Evolutionary conservation across 2,329 filamentous ascomycete genomes (phyloP).

Genomic region (Fusarium lateritium): DNA sequence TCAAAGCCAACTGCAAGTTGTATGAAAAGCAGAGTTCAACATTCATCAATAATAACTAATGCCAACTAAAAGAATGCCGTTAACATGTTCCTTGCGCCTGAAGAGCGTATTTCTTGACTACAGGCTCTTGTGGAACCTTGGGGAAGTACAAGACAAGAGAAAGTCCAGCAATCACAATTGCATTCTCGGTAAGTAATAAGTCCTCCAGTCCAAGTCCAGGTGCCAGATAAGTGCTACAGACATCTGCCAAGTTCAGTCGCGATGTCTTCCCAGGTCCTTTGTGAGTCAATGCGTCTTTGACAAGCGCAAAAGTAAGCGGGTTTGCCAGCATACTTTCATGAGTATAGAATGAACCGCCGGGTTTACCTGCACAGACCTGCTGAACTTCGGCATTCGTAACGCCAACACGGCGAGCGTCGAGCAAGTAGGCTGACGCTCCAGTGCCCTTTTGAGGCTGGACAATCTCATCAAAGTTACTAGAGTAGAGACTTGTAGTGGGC

Average conservation of each 20-base stretch:
- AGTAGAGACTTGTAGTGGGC: conserved; percentile 20
- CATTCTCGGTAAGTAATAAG: neutral
- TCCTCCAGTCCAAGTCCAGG: conserved; percentile 11
- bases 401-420: neutral
- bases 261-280: neutral
- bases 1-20: no score
- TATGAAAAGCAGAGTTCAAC: no score
- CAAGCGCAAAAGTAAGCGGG: conserved; percentile 9
- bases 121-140: conserved; percentile 10
- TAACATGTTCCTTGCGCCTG: neutral
- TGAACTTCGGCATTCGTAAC: conserved; percentile 16
- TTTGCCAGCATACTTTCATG: conserved; percentile 22
- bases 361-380: neutral
- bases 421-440: conserved; percentile 9
- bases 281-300: conserved; percentile 9
- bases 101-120: conserved; percentile 1
- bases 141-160: neutral
- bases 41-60: no score
- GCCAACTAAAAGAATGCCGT: no score
- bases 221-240: neutral
- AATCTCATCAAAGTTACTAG: conserved; percentile 13
- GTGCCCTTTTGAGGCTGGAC: conserved; percentile 17
- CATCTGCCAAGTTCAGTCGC: neutral
- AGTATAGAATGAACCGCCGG: conserved; percentile 14
- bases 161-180: neutral